These are phyloP conservation scores for Aspergillus calidoustus DNA, from an alignment of 2,329 filamentous ascomycete species.

Conservation along the genomic window DNA sequence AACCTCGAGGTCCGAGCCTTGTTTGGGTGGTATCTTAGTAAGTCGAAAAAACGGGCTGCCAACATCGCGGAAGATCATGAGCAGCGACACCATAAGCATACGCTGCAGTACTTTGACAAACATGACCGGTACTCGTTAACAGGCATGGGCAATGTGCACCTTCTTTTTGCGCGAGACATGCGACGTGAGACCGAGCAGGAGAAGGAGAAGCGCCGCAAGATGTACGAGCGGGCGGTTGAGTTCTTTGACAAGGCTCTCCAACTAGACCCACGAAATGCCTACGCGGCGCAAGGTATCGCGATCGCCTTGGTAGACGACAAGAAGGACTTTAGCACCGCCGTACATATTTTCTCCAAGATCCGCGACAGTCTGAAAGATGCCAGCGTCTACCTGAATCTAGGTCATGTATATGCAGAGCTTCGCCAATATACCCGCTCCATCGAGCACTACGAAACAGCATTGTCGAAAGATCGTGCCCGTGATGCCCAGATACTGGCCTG, in stretches of 20 bases:
- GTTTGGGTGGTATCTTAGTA: constrained; percentile 94
- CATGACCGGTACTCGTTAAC: constrained; percentile 96
- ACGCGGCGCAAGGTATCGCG: constrained; percentile 92
- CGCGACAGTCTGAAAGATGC: constrained; percentile 87
- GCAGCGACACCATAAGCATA: constrained; percentile 94
- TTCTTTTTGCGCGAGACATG: constrained; percentile 91
- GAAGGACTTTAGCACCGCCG: constrained; percentile 80
- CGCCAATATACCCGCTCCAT: constrained; percentile 90
- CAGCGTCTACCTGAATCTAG: constrained; percentile 88
- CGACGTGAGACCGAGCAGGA: constrained; percentile 85
- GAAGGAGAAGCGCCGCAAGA: constrained; percentile 84
- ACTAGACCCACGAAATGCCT: constrained; percentile 92
- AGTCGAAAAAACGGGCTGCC: constrained; percentile 78
- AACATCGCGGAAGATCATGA: constrained; percentile 90
- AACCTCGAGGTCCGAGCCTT: constrained; percentile 91
- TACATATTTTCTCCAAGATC: constrained; percentile 88
- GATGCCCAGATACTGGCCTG: constrained; percentile 83
- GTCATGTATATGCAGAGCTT: constrained; percentile 88
- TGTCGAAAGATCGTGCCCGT: constrained; percentile 76
- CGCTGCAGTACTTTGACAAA: constrained; percentile 91
- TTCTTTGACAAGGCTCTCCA: constrained; percentile 98
- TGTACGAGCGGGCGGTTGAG: constrained; percentile 90
- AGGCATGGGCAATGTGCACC: constrained; percentile 95
- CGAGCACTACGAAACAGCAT: constrained; percentile 86
- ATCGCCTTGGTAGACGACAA: constrained; percentile 94